These are phyloP conservation scores for Iris pallida DNA, from an alignment of 116 monocot species.

Conservation along the genomic window DNA sequence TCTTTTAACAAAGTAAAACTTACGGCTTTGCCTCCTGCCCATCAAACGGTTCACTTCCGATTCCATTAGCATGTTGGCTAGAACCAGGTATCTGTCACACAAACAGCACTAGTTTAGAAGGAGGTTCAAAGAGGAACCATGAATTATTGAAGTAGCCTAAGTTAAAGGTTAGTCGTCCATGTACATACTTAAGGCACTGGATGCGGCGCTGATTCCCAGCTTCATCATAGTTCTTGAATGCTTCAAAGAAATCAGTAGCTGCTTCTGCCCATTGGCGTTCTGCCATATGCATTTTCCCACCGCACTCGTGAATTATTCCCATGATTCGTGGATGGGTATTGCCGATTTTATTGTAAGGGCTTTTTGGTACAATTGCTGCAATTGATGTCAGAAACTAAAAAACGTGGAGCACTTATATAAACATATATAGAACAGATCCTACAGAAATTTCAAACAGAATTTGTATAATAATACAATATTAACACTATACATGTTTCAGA, in stretches of 20 bases:
- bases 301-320: slow-evolving; percentile 98
- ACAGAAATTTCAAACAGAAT: too few relatives aligned
- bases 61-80: slow-evolving; percentile 96
- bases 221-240: slow-evolving; percentile 98
- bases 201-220: slow-evolving; percentile 93
- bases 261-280: slow-evolving; percentile 85
- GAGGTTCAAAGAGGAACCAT: not conserved
- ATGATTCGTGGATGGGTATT: slow-evolving; percentile 96
- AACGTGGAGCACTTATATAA: not conserved
- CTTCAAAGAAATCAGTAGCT: slow-evolving; percentile 96
- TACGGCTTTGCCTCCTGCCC: slow-evolving; percentile 98
- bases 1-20: slow-evolving; percentile 11
- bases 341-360: slow-evolving; percentile 94
- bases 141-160: not conserved
- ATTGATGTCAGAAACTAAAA: not conserved
- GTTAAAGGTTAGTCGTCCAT: not conserved
- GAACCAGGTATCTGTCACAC: slow-evolving; percentile 70
- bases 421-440: too few relatives aligned
- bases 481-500: too few relatives aligned
- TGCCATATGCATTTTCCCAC: slow-evolving; percentile 99
- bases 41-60: slow-evolving; percentile 97
- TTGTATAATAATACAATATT: too few relatives aligned
- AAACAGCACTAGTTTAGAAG: not conserved
- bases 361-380: slow-evolving; percentile 84
- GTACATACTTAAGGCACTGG: slow-evolving; percentile 75